These are phyloP conservation scores for Alternaria ethzedia DNA, from an alignment of 2,329 filamentous ascomycete species.

Conservation along the genomic window DNA sequence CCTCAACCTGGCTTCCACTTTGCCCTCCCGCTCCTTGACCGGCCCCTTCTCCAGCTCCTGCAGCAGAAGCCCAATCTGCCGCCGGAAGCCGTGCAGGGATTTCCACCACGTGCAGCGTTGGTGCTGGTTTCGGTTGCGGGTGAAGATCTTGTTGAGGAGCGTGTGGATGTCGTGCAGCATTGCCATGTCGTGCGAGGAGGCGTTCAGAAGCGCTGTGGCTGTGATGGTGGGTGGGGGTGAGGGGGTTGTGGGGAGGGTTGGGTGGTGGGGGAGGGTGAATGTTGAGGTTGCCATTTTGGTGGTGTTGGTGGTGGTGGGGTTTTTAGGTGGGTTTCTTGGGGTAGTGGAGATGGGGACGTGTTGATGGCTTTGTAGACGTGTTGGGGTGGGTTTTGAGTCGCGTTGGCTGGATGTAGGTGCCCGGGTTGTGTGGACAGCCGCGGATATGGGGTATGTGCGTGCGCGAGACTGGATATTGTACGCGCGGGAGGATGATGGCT, in stretches of 20 bases:
- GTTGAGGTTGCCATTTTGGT: neutral
- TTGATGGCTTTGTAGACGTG: conserved; percentile 1
- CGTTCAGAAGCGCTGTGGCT: conserved; percentile 8
- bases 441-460: conserved; percentile 12
- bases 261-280: neutral
- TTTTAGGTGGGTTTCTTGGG: neutral
- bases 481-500: neutral
- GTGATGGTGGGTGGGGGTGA: neutral
- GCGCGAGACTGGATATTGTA: conserved; percentile 1
- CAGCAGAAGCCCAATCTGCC: conserved; percentile 65
- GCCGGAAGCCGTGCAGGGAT: conserved; percentile 72
- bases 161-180: conserved; percentile 51
- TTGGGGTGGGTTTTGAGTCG: conserved; percentile 6
- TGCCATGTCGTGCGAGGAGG: conserved; percentile 33
- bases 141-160: conserved; percentile 74
- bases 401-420: conserved; percentile 9
- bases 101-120: conserved; percentile 82
- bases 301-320: neutral
- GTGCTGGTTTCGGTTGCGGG: conserved; percentile 93
- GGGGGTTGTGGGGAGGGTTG: neutral
- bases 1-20: conserved; percentile 39
- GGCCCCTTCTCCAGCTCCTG: conserved; percentile 33
- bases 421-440: conserved; percentile 6
- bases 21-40: conserved; percentile 18
- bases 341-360: neutral